Base-by-base conservation (phyloP, 768 basidiomycete species). In the Mrakia blollopis region DNA sequence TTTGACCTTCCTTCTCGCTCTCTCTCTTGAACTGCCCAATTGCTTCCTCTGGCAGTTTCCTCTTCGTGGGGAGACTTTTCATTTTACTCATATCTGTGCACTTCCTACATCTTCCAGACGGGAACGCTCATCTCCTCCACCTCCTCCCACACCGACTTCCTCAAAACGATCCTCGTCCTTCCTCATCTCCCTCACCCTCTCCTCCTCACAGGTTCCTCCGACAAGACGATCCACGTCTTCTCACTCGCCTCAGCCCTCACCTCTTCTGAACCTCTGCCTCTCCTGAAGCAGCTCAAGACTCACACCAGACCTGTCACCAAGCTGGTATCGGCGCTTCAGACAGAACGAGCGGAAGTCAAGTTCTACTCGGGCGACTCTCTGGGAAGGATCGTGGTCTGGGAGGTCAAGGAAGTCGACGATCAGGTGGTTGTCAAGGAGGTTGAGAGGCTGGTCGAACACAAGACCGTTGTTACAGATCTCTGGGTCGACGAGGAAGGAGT, bases 311-410 rank as follows among this genome's bases (percentile, higher is more conserved):
- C 96, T 5, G 89, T 98, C 11, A 92, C 93, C 82, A 89, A 88
- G 78, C 83, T 97, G 18, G 87, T 88, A 54, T 90, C n/a, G 85
- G 76, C 79, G 84, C 21, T 21, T 76, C 68, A 68, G 32, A 39
- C 68, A 73, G 54, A 39, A 74, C 79, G 60, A 50, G 78, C 67
- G 21, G 30, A 67, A 52, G 78, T 76, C 0, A 84, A 87, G 37
- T 83, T 98, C 7, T 92, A 90, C 82, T 93, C 93, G 0, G 93
- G 88, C 10, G 96, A 98, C 83, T 95, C 92, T 4, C 92, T 98
- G 90, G 97, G 96, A 2, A 82, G 91, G 13, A 89, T 98, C 82
- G 92, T 90, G 78, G 84, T 89, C 39, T 99, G 95, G 95, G 84
- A 87, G 35, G 81, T 96, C 70, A 83, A 84, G 65, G 60, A 18